Base-by-base conservation (phyloP, 2,329 filamentous ascomycete genomes). In the Cercospora sp. region DNA sequence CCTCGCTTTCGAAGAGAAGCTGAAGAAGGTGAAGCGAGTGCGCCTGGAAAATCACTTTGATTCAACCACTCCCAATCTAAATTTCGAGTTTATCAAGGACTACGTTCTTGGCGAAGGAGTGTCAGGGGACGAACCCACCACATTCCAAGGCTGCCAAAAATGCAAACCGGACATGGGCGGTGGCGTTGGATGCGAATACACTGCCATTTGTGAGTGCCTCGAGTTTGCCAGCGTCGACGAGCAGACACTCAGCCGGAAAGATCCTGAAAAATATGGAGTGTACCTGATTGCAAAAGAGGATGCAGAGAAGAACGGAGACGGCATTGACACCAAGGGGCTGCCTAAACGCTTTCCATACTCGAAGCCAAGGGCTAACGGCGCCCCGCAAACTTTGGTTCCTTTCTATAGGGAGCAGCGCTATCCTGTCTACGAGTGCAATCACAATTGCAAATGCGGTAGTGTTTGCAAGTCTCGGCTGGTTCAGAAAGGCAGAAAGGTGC, bases 391-490 rank as follows among this genome's bases (percentile, higher is more conserved):
- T 72, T 75, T 28, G 23, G 71, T 74, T 74, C 73, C 23, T 0
- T 83, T 82, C 69, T 84, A 85, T 66, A 78, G 82, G 0, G 74
- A 82, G 18, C 75, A 76, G 0, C 75, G 82, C 0, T 72, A 77
- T 12, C 76, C 90, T 0, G 90, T 96, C 66, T 94, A 94, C 78
- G 92, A 96, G 75, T 96, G 92, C 76, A 92, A 95, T 73, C 81
- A 85, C 2, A 86, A 84, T 8, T 96, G 92, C 79, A 81, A 80
- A 2, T 96, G 92, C 73, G 84, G 84, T 2, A 75, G 78, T 0
- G 72, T 81, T 18, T 96, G 92, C 74, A 89, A 90, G 1, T 94
- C 93, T 74, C 85, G 91, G 5, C 88, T 94, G 0, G 91, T 95
- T 0, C 90, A 93, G 75, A 85, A 89, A 60, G 92, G 92, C 0